phyloP scores from a whole-genome alignment of 176 grass and related monocot genomes.

The Oryza rufipogon region DNA sequence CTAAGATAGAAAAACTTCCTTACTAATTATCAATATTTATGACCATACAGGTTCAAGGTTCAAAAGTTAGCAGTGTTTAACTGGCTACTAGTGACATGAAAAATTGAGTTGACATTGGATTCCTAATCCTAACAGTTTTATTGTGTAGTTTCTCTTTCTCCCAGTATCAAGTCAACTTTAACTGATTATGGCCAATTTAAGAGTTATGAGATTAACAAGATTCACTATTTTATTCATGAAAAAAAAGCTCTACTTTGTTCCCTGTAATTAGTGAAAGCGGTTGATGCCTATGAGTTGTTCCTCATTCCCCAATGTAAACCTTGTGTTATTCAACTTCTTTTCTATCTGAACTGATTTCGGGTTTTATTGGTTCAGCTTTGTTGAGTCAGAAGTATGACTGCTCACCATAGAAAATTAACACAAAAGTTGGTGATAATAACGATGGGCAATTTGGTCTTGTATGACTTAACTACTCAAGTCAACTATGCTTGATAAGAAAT shows the following conservation, averaged over 20 bases:
- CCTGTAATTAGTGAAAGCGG: background rate
- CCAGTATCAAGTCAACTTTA: background rate
- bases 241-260: background rate
- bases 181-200: background rate
- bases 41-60: background rate
- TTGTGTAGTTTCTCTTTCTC: background rate
- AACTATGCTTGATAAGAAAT: slow-evolving; percentile 4
- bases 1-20: background rate
- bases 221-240: background rate
- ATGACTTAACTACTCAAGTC: background rate
- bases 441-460: background rate
- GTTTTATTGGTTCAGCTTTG: background rate
- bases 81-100: too few species aligned
- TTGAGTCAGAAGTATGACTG: background rate
- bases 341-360: background rate
- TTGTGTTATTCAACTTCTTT: background rate
- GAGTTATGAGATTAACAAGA: background rate
- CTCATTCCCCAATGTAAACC: background rate
- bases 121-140: background rate
- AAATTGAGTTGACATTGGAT: background rate
- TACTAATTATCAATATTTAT: background rate
- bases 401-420: too few species aligned
- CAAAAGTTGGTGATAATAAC: background rate
- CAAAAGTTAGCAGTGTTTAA: background rate
- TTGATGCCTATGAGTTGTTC: background rate